Percentiles rank a stretch among this genome's conserved stretches.
phyloP scores from a whole-genome alignment of 73 alveolate species.

The Paramecium bursaria region DNA sequence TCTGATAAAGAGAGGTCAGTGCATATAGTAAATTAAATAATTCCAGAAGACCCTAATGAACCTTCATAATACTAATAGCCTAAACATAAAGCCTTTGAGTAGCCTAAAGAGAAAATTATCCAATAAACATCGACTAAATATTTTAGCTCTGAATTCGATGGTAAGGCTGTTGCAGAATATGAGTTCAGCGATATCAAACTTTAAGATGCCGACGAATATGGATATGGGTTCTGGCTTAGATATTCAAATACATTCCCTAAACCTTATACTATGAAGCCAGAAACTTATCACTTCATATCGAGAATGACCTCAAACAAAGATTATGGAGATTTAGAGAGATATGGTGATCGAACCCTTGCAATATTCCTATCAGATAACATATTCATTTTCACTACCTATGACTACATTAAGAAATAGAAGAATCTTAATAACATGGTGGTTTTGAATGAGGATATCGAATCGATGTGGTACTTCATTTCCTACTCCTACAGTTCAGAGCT shows the following conservation, averaged over 20 bases:
- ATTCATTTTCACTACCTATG: conserved; percentile 49
- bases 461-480: conserved; percentile 53
- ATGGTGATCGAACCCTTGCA: conserved; percentile 48
- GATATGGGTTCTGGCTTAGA: conserved; percentile 50
- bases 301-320: conserved; percentile 46
- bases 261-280: conserved; percentile 4
- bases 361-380: conserved; percentile 2
- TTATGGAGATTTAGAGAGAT: conserved; percentile 9
- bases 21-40: too few species aligned
- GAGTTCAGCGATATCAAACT: neutral
- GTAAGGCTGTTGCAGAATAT: neutral
- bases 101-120: too few species aligned
- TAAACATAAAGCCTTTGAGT: too few species aligned
- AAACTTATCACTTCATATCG: neutral
- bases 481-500: conserved; percentile 30
- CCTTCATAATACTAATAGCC: too few species aligned
- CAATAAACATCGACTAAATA: too few species aligned
- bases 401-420: neutral
- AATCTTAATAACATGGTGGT: neutral
- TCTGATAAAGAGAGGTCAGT: too few species aligned
- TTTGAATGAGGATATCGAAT: conserved; percentile 24
- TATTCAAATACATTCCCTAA: neutral
- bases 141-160: too few species aligned
- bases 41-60: too few species aligned
- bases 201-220: conserved; percentile 46